These are phyloP conservation scores for Oryza officinalis DNA, from an alignment of 176 grass and related monocot species.

Conservation along the genomic window DNA sequence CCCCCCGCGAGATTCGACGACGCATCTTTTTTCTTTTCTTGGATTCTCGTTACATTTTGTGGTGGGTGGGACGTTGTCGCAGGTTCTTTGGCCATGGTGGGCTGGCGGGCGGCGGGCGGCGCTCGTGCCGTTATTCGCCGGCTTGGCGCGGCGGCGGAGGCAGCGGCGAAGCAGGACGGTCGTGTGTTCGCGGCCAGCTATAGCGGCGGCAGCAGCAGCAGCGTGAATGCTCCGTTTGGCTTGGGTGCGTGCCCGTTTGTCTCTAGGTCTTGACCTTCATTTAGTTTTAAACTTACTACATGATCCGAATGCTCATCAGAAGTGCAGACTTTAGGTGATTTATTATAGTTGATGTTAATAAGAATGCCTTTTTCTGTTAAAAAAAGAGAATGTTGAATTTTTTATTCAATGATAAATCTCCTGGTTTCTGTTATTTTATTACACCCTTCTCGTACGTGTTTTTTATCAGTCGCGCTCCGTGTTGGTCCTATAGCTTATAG, in stretches of 20 bases:
- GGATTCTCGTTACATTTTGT: no score
- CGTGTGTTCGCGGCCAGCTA: not conserved
- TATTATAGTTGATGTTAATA: not conserved
- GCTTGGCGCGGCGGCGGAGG: not conserved
- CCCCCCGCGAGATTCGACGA: no score
- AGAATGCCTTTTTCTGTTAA: no score
- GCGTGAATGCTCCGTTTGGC: conserved; percentile 13
- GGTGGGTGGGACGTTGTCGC: not conserved
- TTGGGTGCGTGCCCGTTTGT: conserved; percentile 5
- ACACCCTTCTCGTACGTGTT: not conserved
- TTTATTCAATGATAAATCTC: not conserved
- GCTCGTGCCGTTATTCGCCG: conserved; percentile 29
- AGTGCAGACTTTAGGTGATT: not conserved
- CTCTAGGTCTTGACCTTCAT: not conserved
- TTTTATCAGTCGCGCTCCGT: not conserved
- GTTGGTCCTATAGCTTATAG: not conserved
- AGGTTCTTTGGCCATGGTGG: conserved; percentile 29
- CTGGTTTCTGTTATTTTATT: not conserved
- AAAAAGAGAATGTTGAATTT: not conserved
- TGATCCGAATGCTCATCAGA: not conserved
- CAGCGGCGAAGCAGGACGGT: not conserved
- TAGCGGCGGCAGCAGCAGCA: not conserved
- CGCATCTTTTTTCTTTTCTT: no score
- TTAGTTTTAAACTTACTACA: not conserved
- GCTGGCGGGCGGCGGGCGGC: conserved; percentile 15